A percentile compares a stretch with the other conserved stretches of the same genome.
Evolutionary conservation across 1,284 basidiomycete species (phyloP).

Genomic region (Rhodotorula sp.): DNA sequence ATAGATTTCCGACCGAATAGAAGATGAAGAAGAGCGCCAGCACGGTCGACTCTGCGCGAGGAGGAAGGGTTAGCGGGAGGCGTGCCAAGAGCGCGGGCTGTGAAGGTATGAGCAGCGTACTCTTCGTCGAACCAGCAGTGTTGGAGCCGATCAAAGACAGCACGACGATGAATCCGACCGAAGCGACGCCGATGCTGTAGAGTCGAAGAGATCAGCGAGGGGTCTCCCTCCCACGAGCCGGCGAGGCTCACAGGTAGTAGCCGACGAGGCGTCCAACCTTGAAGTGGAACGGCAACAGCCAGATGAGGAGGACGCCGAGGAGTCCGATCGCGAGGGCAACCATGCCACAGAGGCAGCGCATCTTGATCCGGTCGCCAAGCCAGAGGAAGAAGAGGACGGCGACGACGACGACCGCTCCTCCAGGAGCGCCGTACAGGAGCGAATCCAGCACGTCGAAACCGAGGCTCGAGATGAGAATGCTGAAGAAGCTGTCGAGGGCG

Average conservation of each 20-base stretch:
- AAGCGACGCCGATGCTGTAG: no score
- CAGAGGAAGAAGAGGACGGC: constrained; percentile 5
- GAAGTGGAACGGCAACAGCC: constrained; percentile 3
- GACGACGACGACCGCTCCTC: constrained; percentile 7
- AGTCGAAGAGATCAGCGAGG: no score
- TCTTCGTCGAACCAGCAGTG: neutral
- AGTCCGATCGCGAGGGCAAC: neutral
- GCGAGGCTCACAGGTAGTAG: constrained; percentile 9
- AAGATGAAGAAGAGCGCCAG: constrained; percentile 14
- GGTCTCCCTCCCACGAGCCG: neutral
- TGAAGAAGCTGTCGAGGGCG: neutral
- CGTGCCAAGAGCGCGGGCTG: neutral
- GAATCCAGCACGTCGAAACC: constrained; percentile 9
- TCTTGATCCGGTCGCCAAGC: constrained; percentile 3
- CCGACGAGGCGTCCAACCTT: constrained; percentile 11
- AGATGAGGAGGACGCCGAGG: constrained; percentile 14
- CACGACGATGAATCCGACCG: constrained; percentile 1
- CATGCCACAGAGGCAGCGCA: constrained; percentile 2
- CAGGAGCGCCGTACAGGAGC: constrained; percentile 7
- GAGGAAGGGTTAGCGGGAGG: neutral
- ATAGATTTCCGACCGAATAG: constrained; percentile 22
- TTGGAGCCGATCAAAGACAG: constrained; percentile 9
- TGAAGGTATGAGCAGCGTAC: neutral
- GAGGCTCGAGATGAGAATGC: constrained; percentile 10
- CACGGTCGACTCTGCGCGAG: constrained; percentile 18